Percentiles rank a stretch among this genome's conserved stretches.
Conservation (phyloP, 495 filamentous ascomycete genomes). For the Terfezia boudieri region DNA sequence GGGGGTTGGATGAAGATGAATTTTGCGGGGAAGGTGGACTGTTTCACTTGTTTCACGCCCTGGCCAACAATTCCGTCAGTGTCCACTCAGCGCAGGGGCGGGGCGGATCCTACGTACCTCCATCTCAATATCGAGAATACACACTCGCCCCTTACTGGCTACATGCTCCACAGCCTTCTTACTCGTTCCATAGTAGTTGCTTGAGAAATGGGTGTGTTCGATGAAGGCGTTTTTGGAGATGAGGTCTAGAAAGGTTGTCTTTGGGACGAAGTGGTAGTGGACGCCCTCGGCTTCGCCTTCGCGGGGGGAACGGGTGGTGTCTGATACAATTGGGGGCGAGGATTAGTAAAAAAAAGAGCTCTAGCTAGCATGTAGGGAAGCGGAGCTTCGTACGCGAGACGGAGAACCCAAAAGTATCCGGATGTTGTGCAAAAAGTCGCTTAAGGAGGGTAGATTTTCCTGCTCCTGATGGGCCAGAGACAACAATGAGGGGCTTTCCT, state of each 20-base stretch:
- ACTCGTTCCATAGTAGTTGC: conserved; percentile 72
- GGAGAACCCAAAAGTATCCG: conserved; percentile 56
- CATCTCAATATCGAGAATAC: conserved; percentile 82
- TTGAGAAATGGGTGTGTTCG: conserved; percentile 72
- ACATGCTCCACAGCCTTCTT: conserved; percentile 54
- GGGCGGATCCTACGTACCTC: conserved; percentile 29
- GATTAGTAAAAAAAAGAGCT: neutral
- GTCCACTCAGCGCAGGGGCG: neutral
- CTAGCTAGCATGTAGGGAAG: neutral
- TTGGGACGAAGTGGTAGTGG: conserved; percentile 62
- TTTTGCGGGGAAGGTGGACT: conserved; percentile 48
- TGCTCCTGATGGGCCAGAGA: conserved; percentile 66
- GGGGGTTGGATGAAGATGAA: conserved; percentile 76
- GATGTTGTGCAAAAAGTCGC: conserved; percentile 42
- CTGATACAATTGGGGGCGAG: neutral
- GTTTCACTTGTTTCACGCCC: conserved; percentile 85
- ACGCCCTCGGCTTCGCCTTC: conserved; percentile 50
- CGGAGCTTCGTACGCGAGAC: conserved; percentile 31
- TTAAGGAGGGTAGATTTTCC: conserved; percentile 78
- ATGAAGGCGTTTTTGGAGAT: conserved; percentile 55
- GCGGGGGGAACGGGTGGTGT: conserved; percentile 65
- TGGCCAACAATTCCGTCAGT: conserved; percentile 7
- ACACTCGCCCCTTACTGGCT: conserved; percentile 39
- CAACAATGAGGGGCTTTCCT: conserved; percentile 44
- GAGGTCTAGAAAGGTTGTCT: conserved; percentile 45